A percentile compares a stretch with the other conserved stretches of the same genome.
phyloP scores from a whole-genome alignment of 352 stramenopile species.

The Achlya hypogyna region DNA sequence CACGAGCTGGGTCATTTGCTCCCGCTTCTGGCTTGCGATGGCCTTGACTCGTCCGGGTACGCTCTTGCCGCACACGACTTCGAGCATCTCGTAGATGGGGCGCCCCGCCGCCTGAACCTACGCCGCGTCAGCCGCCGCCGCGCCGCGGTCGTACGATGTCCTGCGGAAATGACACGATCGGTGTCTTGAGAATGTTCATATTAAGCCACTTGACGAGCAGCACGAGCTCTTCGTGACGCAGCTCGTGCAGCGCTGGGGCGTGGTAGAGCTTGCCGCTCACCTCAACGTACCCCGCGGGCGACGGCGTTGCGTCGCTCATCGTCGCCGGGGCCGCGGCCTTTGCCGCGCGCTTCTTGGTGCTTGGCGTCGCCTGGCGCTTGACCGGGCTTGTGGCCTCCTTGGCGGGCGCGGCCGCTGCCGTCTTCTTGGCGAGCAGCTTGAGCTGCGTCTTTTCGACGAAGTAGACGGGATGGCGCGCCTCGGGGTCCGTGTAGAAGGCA shows the following conservation, averaged over 20 bases:
- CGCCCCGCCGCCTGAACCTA: constrained; percentile 3
- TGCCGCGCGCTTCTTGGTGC: background rate
- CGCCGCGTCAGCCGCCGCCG: background rate
- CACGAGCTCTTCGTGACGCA: background rate
- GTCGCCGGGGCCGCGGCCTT: background rate
- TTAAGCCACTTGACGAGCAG: constrained; percentile 82
- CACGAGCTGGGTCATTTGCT: constrained; percentile 42
- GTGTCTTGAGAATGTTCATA: constrained; percentile 60
- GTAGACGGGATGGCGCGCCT: constrained; percentile 22
- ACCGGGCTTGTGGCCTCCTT: background rate
- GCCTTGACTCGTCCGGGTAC: constrained; percentile 33
- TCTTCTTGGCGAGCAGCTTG: constrained; percentile 12
- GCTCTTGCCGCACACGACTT: constrained; percentile 84
- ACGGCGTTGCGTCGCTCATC: background rate
- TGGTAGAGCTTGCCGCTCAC: constrained; percentile 11
- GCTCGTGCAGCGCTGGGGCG: constrained; percentile 10
- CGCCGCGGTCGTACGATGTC: constrained; percentile 49
- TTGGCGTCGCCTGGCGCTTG: background rate
- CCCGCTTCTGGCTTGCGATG: constrained; percentile 33
- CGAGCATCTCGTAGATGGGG: constrained; percentile 82
- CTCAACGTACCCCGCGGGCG: background rate
- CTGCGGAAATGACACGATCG: constrained; percentile 57
- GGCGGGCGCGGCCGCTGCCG: background rate
- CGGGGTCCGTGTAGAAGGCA: constrained; percentile 19
- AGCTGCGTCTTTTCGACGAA: constrained; percentile 24